Evolutionary conservation across 202 grass and related monocot genomes (phyloP).

Genomic region (Saccharum hybrid): DNA sequence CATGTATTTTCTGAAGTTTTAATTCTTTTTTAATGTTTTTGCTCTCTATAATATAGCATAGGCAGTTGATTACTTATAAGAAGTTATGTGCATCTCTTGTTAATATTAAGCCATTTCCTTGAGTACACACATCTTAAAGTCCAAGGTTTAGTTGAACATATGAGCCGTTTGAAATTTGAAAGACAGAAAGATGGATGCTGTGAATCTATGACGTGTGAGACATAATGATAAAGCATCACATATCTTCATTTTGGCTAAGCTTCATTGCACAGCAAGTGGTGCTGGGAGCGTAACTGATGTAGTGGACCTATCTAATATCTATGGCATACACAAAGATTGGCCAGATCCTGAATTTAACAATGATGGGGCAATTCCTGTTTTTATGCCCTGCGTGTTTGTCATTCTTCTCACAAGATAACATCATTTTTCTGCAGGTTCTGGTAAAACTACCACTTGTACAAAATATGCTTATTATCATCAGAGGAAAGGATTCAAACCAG

Average conservation of each 20-base stretch:
- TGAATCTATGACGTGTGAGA: not conserved
- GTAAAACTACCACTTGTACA: constrained; percentile 95
- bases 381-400: not conserved
- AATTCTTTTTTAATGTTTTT: not conserved
- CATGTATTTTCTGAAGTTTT: not conserved
- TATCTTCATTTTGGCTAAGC: constrained; percentile 17
- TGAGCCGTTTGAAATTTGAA: too few species aligned
- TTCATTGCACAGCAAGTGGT: constrained; percentile 11
- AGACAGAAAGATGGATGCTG: too few species aligned
- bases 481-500: constrained; percentile 90
- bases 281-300: not conserved
- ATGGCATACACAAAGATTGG: not conserved
- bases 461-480: constrained; percentile 99
- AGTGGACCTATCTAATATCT: not conserved
- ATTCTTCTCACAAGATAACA: not conserved
- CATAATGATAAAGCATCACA: not conserved
- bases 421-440: constrained; percentile 62
- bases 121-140: not conserved
- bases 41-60: not conserved
- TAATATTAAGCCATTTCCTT: not conserved
- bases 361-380: not conserved
- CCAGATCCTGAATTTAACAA: not conserved
- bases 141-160: too few species aligned
- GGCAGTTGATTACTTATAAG: too few species aligned
- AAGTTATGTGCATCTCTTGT: not conserved